A percentile compares a stretch with the other conserved stretches of the same genome.
Conservation (phyloP, 179 eudicot species). For the Camellia oleifera region DNA sequence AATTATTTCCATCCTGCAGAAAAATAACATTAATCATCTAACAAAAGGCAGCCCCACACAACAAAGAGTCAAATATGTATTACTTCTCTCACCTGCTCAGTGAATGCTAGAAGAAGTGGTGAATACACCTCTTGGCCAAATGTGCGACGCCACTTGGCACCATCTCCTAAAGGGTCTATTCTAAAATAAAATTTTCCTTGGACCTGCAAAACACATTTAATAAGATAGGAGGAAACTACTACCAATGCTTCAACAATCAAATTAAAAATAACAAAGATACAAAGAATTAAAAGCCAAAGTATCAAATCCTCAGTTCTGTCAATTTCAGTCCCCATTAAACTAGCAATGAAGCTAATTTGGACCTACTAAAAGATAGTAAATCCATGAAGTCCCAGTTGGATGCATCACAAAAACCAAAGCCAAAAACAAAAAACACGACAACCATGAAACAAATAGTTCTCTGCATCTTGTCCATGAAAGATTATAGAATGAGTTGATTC, state of each 20-base stretch:
- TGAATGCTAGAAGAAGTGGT: slow-evolving; percentile 87
- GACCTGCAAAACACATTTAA: slow-evolving; percentile 47
- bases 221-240: neutral
- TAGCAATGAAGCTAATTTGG: neutral
- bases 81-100: slow-evolving; percentile 60
- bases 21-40: neutral
- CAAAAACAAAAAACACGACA: too few relatives aligned
- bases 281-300: neutral
- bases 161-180: slow-evolving; percentile 84
- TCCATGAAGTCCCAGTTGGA: neutral
- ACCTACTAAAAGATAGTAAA: neutral
- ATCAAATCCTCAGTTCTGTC: neutral
- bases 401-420: neutral
- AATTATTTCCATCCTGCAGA: slow-evolving; percentile 66
- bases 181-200: slow-evolving; percentile 73
- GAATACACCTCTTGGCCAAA: slow-evolving; percentile 93
- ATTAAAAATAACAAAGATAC: neutral
- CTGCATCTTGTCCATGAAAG: neutral
- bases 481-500: neutral
- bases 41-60: neutral
- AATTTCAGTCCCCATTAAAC: neutral
- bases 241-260: slow-evolving; percentile 8
- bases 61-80: neutral
- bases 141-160: slow-evolving; percentile 95
- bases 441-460: neutral